phyloP scores from a whole-genome alignment of 495 filamentous ascomycete genomes.

The Articulospora tetracladia region DNA sequence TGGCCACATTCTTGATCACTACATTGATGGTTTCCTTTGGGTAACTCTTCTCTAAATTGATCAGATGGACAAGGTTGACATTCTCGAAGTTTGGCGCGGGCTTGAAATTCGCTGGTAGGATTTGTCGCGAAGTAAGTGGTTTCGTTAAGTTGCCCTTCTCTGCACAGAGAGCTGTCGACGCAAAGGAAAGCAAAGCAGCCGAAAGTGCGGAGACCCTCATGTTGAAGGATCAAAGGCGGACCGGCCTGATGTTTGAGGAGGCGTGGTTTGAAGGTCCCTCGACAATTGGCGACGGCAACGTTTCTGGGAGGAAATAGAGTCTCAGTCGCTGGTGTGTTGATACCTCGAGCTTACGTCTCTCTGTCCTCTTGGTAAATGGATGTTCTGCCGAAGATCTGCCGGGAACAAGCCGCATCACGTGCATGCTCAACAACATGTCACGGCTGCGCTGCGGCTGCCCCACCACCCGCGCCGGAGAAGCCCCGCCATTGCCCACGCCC shows the following conservation, averaged over 20 bases:
- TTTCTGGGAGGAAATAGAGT: neutral
- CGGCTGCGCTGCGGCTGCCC: too few species aligned
- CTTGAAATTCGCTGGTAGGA: constrained; percentile 68
- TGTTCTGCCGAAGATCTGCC: too few species aligned
- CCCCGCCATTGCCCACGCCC: too few species aligned
- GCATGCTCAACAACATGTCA: too few species aligned
- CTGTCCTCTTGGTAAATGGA: too few species aligned
- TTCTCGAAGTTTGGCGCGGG: constrained; percentile 90
- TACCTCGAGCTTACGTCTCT: constrained; percentile 16
- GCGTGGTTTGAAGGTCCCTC: constrained; percentile 17
- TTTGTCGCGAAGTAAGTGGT: constrained; percentile 34
- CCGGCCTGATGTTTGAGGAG: constrained; percentile 37
- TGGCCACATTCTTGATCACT: constrained; percentile 80
- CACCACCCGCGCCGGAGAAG: too few species aligned
- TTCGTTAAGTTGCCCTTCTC: constrained; percentile 31
- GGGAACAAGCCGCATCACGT: too few species aligned
- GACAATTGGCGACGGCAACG: constrained; percentile 3
- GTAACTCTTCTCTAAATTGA: constrained; percentile 90
- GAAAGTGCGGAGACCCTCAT: constrained; percentile 53
- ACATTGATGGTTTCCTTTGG: constrained; percentile 88
- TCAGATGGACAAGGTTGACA: constrained; percentile 80
- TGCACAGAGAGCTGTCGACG: constrained; percentile 21
- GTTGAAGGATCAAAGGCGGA: constrained; percentile 31
- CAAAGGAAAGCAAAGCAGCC: constrained; percentile 43
- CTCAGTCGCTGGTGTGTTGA: neutral